Evolutionary conservation across 1,284 basidiomycete species (phyloP), one percentile per base, ranked within the genome.

Genomic region (Pseudomicrostroma phylloplanum): DNA sequence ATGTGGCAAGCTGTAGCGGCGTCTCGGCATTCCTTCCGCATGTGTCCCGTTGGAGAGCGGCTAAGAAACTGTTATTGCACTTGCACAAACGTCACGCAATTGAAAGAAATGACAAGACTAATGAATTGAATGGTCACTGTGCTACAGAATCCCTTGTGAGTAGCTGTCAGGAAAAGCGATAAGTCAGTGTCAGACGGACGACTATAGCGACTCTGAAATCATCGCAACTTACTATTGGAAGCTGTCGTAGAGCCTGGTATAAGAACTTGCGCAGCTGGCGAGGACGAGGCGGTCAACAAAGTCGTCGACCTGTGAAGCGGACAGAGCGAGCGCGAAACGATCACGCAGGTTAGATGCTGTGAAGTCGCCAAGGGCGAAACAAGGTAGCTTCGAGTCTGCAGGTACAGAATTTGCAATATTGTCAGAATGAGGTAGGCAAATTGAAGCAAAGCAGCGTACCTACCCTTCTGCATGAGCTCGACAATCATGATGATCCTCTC

Each of bases 401-500:
- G 30, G 60, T 36, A n/a, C 21, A 4, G 30, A 17, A 21, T 17
- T 17, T 48, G 21, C 6, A 3, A 48, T 12, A 12, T 3, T 48
- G 12, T 48, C 43, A 48, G 43, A 3, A 48, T 48, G 17, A 36
- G 30, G 30, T 36, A 36, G 4, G 30, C 30, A 9, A 36, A 9
- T 36, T 36, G 30, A 9, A 36, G 15, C 43, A 17, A 21, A 3
- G 12, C 43, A 48, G 6, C 21, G 40, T 8, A 74, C 81, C 66
- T 66, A 88, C 89, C 88, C 83, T 91, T 92, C 80, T 94, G 91
- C 93, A 96, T 96, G 55, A 96, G 82, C 78, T 97, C 93, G 42
- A 97, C 92, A 69, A 97, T 84, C 56, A 91, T 96, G 78, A 96
- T 89, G 73, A 99, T 90, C 68, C 93, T 85, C 80, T 98, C 96